Base-by-base conservation (phyloP, 2,329 filamentous ascomycete genomes). In the Sporothrix phasma region DNA sequence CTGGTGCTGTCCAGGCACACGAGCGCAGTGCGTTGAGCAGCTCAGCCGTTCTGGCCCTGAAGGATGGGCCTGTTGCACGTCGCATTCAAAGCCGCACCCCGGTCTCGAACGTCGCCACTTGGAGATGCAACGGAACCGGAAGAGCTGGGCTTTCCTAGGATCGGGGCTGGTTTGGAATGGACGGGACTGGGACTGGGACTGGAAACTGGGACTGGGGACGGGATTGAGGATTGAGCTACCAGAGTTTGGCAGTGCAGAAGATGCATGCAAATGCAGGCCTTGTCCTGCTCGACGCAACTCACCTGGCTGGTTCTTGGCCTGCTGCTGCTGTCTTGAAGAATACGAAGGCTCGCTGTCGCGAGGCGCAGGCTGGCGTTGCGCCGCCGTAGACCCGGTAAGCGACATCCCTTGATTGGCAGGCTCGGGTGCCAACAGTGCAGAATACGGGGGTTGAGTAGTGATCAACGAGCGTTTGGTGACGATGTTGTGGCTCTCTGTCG, bases 321-420 rank as follows among this genome's bases (percentile, higher is more conserved):
- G 60, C 41, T 65, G 62, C 53, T 19, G 53, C 53, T 61, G 63
- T 53, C 58, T 63, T 19, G 41, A 39, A 22, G 63, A 67, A 67
- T 67, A 68, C 64, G 65, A 67, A 43, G 51, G 31, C 62, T 62
- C 66, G 59, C 62, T 54, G 46, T 51, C 56, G 31, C 46, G 63
- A 49, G 53, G 63, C 59, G 64, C 58, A 46, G 56, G 19, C 45
- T 54, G 62, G 61, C 61, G 62, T 46, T 64, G 63, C 34, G 43
- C 31, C 63, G 56, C 56, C 63, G 56, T 59, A 37, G 54, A 26
- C 29, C 56, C 56, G 56, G 56, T 26, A 19, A 15, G 15, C 46
- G 63, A 8, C 63, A 64, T 64, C 24, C 47, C 46, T 43, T 61
- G 56, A 61, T 64, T 61, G 63, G 54, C 54, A 43, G 62, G 51